phyloP scores from a whole-genome alignment of 2,329 filamentous ascomycete genomes.

The Colletotrichum higginsianum region DNA sequence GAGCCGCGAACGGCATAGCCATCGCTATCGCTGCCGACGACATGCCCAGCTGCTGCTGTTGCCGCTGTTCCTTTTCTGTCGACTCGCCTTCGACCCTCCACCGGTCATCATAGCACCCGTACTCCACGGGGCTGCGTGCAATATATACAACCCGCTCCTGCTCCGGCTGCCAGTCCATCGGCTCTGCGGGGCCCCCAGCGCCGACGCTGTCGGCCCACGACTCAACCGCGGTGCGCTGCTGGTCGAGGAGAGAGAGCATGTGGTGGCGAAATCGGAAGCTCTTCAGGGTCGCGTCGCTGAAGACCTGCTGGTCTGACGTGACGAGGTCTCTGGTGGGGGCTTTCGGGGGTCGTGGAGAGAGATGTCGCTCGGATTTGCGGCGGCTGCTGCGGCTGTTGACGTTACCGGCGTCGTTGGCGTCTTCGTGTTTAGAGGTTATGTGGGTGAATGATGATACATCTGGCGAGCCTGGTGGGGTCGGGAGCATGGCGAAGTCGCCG shows the following conservation, averaged over 20 bases:
- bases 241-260: conserved; percentile 32
- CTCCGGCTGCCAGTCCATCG: conserved; percentile 49
- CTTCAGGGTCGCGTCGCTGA: conserved; percentile 8
- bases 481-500: conserved; percentile 32
- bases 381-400: background rate
- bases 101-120: conserved; percentile 32
- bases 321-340: background rate
- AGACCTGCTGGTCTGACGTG: background rate
- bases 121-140: conserved; percentile 33
- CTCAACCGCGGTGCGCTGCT: conserved; percentile 37
- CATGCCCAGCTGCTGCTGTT: background rate
- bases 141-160: conserved; percentile 43
- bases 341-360: background rate
- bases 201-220: conserved; percentile 44
- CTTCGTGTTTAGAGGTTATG: background rate
- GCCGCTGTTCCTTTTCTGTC: background rate
- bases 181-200: conserved; percentile 42
- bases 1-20: background rate
- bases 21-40: background rate
- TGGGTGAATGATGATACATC: background rate
- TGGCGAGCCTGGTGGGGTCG: conserved; percentile 18
- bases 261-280: conserved; percentile 31
- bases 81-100: conserved; percentile 27
- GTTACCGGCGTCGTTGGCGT: background rate
- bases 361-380: background rate